phyloP scores from a whole-genome alignment of 768 basidiomycete species.

The Russula vinacea region DNA sequence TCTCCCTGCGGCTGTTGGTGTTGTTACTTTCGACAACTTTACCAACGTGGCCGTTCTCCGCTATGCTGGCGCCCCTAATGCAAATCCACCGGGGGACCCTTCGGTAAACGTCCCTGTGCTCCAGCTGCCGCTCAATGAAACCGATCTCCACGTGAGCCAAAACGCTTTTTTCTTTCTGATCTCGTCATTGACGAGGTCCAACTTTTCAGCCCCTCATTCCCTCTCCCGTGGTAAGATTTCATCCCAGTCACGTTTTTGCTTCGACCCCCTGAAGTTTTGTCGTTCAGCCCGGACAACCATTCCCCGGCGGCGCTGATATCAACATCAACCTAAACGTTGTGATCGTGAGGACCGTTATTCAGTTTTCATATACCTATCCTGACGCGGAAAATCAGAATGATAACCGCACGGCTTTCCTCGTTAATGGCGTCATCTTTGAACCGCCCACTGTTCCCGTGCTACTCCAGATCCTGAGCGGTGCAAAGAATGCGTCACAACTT shows the following conservation, averaged over 20 bases:
- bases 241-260: background rate
- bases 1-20: constrained; percentile 32
- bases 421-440: constrained; percentile 40
- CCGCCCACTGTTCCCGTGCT: constrained; percentile 51
- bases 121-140: constrained; percentile 26
- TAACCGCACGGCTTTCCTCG: constrained; percentile 31
- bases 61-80: constrained; percentile 37
- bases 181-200: background rate
- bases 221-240: constrained; percentile 17
- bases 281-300: constrained; percentile 30
- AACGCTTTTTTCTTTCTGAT: background rate
- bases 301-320: constrained; percentile 31
- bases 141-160: constrained; percentile 29
- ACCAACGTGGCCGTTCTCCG: constrained; percentile 42
- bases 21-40: constrained; percentile 31
- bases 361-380: background rate
- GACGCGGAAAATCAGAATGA: constrained; percentile 8
- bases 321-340: constrained; percentile 27
- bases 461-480: constrained; percentile 58
- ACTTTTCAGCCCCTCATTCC: constrained; percentile 22
- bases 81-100: constrained; percentile 36
- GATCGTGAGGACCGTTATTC: constrained; percentile 21
- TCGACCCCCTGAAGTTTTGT: background rate
- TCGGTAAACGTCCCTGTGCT: constrained; percentile 15
- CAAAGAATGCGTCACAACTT: constrained; percentile 44